Evolutionary conservation across 2,329 filamentous ascomycete species (phyloP).

Genomic region (Cephalotrichum gorgonifer): DNA sequence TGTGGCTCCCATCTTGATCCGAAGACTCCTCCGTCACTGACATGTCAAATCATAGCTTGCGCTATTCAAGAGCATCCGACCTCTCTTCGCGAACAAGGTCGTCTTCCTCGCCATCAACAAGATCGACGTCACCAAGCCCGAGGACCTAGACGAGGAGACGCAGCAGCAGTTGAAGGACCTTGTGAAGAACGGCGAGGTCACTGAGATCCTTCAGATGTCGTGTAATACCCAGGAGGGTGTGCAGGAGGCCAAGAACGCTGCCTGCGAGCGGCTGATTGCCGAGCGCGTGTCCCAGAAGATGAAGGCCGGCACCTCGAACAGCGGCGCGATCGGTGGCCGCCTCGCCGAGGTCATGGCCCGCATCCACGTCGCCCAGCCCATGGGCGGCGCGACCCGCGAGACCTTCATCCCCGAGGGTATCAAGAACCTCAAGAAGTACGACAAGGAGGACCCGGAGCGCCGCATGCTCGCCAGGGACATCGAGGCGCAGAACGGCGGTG

Average conservation of each 20-base stretch:
- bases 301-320: constrained; percentile 74
- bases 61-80: constrained; percentile 93
- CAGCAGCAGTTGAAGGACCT: constrained; percentile 70
- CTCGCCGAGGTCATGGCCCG: constrained; percentile 84
- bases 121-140: constrained; percentile 81
- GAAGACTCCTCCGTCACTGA: neutral
- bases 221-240: constrained; percentile 94
- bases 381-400: constrained; percentile 69
- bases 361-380: constrained; percentile 93
- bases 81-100: constrained; percentile 92
- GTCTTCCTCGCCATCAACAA: constrained; percentile 98
- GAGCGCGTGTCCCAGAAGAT: constrained; percentile 93
- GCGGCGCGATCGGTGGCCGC: constrained; percentile 67
- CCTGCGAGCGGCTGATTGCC: constrained; percentile 85
- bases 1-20: neutral
- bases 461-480: constrained; percentile 73
- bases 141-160: constrained; percentile 72
- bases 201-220: constrained; percentile 79
- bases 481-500: constrained; percentile 85
- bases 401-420: constrained; percentile 81
- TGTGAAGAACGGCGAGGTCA: constrained; percentile 73
- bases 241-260: constrained; percentile 88
- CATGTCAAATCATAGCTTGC: constrained; percentile 86
- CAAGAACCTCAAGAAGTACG: constrained; percentile 76
- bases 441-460: constrained; percentile 80